Conservation (phyloP, 2,329 filamentous ascomycete species). For the Pochonia chlamydosporia region DNA sequence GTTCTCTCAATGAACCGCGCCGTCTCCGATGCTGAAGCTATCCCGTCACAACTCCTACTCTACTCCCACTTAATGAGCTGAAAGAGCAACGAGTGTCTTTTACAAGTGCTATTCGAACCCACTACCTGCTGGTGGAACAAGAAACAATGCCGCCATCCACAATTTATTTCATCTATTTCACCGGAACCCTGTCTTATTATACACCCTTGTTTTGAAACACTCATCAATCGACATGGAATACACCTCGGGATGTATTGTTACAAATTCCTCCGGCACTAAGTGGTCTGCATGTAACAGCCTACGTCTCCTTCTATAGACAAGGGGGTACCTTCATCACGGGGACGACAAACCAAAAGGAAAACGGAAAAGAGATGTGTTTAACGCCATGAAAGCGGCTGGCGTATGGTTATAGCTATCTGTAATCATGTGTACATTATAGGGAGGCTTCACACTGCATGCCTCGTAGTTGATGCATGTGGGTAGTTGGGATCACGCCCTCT, state of each 20-base stretch:
- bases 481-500: neutral
- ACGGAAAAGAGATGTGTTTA: no score
- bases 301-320: no score
- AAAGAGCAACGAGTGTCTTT: neutral
- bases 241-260: no score
- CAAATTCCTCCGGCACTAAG: no score
- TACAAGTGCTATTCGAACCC: neutral
- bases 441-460: neutral
- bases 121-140: neutral
- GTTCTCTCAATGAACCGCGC: neutral
- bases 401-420: neutral
- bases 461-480: neutral
- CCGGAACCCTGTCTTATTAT: neutral
- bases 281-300: no score
- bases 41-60: conserved; percentile 14
- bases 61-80: conserved; percentile 17
- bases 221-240: no score
- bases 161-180: neutral
- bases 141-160: neutral
- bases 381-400: neutral
- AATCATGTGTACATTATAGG: neutral
- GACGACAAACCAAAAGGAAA: neutral
- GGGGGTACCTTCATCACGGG: neutral
- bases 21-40: conserved; percentile 9
- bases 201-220: neutral